These are phyloP conservation scores for Candida pini DNA, from an alignment of 805 yeast genomes.

Conservation along the genomic window DNA sequence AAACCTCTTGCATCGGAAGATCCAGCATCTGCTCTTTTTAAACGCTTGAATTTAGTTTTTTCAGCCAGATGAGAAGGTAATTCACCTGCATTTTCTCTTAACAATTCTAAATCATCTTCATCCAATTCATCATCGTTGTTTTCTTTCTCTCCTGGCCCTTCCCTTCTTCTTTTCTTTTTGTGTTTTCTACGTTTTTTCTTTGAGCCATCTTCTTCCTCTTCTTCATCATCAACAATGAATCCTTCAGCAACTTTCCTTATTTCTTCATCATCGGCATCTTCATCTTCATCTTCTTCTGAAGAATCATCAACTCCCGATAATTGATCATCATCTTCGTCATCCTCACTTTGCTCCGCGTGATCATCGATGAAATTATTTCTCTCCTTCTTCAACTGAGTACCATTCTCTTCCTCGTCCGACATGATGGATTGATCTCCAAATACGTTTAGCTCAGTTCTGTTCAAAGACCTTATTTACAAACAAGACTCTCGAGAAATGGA, in stretches of 20 bases:
- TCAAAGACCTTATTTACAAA: no score
- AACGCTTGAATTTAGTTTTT: slow-evolving; percentile 63
- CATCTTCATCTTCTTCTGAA: slow-evolving; percentile 85
- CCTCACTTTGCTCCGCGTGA: slow-evolving; percentile 27
- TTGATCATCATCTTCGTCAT: slow-evolving; percentile 29
- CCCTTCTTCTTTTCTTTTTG: slow-evolving; percentile 36
- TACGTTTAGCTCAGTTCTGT: neutral
- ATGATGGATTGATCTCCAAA: slow-evolving; percentile 4
- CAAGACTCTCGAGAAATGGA: no score
- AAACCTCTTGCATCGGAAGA: slow-evolving; percentile 39
- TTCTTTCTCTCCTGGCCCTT: slow-evolving; percentile 24
- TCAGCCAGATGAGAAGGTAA: slow-evolving; percentile 35
- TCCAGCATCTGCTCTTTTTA: slow-evolving; percentile 64
- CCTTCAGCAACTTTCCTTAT: slow-evolving; percentile 80
- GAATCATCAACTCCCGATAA: slow-evolving; percentile 47
- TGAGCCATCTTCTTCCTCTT: slow-evolving; percentile 51
- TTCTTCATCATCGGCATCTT: slow-evolving; percentile 87
- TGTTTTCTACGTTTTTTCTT: slow-evolving; percentile 28
- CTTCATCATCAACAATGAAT: slow-evolving; percentile 90
- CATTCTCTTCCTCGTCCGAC: slow-evolving; percentile 16
- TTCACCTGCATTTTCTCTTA: slow-evolving; percentile 89
- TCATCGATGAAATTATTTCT: slow-evolving; percentile 17
- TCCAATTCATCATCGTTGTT: slow-evolving; percentile 67
- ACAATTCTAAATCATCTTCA: slow-evolving; percentile 89
- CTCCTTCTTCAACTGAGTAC: slow-evolving; percentile 1